Percentiles rank a stretch among this genome's conserved stretches.
phyloP scores from a whole-genome alignment of 768 basidiomycete species.

The Agaricus subrufescens region DNA sequence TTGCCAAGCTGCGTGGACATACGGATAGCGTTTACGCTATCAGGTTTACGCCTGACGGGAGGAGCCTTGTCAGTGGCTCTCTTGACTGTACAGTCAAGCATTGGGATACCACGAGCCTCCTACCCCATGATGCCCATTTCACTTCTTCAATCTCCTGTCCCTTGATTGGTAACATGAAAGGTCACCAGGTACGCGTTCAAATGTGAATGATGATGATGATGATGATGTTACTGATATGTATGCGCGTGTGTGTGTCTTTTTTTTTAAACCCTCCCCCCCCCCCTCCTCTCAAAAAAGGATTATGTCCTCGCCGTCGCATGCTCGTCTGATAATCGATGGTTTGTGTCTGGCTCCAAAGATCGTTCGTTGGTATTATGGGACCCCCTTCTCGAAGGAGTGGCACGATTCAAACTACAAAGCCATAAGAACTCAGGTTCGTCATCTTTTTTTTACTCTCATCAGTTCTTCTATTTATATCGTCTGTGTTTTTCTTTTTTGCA shows the following conservation, averaged over 20 bases:
- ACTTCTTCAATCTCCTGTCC: neutral
- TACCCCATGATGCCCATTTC: conserved; percentile 14
- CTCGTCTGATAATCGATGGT: conserved; percentile 89
- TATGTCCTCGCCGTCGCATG: conserved; percentile 61
- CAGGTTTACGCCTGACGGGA: conserved; percentile 91
- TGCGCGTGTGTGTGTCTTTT: too few relatives aligned
- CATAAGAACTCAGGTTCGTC: conserved; percentile 52
- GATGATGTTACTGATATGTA: too few relatives aligned
- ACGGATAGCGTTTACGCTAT: conserved; percentile 83
- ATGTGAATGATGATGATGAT: conserved; percentile 19
- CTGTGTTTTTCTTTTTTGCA: conserved; percentile 6
- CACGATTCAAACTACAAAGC: conserved; percentile 91
- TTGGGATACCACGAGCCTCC: conserved; percentile 72
- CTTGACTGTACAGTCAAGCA: conserved; percentile 85
- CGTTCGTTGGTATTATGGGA: conserved; percentile 96
- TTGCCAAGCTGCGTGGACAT: conserved; percentile 76
- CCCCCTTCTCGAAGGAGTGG: conserved; percentile 54
- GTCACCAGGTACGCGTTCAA: conserved; percentile 84
- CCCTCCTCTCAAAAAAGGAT: conserved; percentile 30
- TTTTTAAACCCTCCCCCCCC: too few relatives aligned
- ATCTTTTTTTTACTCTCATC: neutral
- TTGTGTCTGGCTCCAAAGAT: conserved; percentile 93
- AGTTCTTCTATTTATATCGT: neutral
- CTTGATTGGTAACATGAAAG: conserved; percentile 10
- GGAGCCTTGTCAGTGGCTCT: conserved; percentile 87